These are phyloP conservation scores for Cladochytrium replicatum DNA, from an alignment of 192 early-diverging fungal genomes.

Conservation along the genomic window DNA sequence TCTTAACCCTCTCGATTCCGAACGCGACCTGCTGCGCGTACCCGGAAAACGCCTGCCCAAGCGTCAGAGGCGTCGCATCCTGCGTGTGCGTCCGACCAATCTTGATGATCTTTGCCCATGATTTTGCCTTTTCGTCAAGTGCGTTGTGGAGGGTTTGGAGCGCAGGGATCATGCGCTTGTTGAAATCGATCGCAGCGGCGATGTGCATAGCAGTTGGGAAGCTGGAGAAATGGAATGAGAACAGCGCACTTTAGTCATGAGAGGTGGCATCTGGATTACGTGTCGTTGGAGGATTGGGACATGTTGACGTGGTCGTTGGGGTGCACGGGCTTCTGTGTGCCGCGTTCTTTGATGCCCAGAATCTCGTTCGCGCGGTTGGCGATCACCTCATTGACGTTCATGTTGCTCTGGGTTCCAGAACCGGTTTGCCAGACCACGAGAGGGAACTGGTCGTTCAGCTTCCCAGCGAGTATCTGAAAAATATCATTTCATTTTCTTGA, in stretches of 20 bases:
- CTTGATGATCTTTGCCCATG: constrained; percentile 81
- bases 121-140: constrained; percentile 56
- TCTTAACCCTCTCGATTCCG: constrained; percentile 66
- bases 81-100: constrained; percentile 87
- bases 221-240: no score
- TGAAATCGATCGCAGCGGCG: constrained; percentile 55
- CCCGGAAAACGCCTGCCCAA: constrained; percentile 86
- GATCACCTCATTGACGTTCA: constrained; percentile 74
- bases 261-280: no score
- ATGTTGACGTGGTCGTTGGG: constrained; percentile 94
- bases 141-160: constrained; percentile 62
- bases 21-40: constrained; percentile 74
- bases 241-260: no score
- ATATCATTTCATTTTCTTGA: no score
- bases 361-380: constrained; percentile 87
- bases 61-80: constrained; percentile 81
- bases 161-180: constrained; percentile 66
- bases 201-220: constrained; percentile 93
- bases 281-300: constrained; percentile 87
- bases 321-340: no score
- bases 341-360: no score
- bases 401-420: constrained; percentile 85
- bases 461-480: constrained; percentile 76
- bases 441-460: constrained; percentile 78
- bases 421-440: constrained; percentile 84